Evolutionary conservation across 2,329 filamentous ascomycete species (phyloP).

Genomic region (Xylariaceae sp.): DNA sequence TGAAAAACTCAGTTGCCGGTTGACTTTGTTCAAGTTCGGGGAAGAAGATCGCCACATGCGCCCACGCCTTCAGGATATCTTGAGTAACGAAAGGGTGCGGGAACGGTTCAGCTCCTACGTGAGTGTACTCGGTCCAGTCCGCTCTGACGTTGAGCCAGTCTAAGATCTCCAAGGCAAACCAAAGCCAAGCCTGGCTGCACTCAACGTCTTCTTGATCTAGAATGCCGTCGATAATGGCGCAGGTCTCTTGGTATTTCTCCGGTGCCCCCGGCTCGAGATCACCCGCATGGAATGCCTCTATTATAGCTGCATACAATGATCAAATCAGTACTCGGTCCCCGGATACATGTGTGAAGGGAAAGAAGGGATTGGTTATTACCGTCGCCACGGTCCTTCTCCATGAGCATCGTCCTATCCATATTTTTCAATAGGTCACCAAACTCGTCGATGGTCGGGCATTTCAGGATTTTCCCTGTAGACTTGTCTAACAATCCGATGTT

Average conservation of each 20-base stretch:
- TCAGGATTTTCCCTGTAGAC: neutral
- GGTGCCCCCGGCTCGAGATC: constrained; percentile 39
- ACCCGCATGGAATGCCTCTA: constrained; percentile 41
- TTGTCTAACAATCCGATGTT: constrained; percentile 16
- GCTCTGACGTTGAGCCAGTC: constrained; percentile 26
- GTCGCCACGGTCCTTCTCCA: constrained; percentile 21
- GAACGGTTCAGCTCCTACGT: constrained; percentile 19
- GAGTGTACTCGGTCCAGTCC: constrained; percentile 20
- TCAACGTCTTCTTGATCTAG: constrained; percentile 20
- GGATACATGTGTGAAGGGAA: neutral
- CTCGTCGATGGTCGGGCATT: constrained; percentile 3
- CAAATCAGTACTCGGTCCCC: neutral
- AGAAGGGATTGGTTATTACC: constrained; percentile 11
- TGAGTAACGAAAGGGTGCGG: constrained; percentile 36
- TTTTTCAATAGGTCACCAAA: constrained; percentile 9
- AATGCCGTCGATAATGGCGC: constrained; percentile 32
- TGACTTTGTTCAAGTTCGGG: constrained; percentile 22
- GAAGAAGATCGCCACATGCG: constrained; percentile 38
- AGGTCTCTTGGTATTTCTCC: constrained; percentile 35
- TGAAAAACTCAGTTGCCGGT: constrained; percentile 31
- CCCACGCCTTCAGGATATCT: constrained; percentile 36
- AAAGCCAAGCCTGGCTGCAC: constrained; percentile 21
- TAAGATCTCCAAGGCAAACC: constrained; percentile 27
- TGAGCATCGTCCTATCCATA: constrained; percentile 15
- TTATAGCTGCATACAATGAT: constrained; percentile 30